Evolutionary conservation across 495 filamentous ascomycete species (phyloP).

Genomic region (Daldinia childiae): DNA sequence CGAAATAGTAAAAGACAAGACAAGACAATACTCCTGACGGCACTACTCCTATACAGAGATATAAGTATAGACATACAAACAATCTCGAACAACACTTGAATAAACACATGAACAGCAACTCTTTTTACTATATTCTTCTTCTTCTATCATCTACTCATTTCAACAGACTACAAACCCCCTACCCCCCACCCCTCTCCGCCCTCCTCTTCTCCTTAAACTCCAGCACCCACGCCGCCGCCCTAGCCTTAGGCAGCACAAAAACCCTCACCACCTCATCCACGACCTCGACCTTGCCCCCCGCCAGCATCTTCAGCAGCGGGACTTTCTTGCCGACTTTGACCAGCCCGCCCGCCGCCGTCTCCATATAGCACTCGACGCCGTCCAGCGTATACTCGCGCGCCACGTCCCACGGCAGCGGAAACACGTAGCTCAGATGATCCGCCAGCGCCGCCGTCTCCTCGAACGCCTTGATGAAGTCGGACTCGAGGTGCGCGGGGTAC

Average conservation of each 20-base stretch:
- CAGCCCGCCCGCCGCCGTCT: constrained; percentile 81
- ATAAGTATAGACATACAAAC: neutral
- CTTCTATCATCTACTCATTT: neutral
- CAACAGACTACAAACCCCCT: neutral
- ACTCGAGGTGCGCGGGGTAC: constrained; percentile 79
- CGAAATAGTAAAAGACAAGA: neutral
- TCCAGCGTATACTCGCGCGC: constrained; percentile 69
- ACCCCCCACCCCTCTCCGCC: constrained; percentile 44
- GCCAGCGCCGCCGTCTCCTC: constrained; percentile 73
- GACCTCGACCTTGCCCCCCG: constrained; percentile 82
- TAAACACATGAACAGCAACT: too few relatives aligned
- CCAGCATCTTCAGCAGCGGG: constrained; percentile 75
- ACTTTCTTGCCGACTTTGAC: constrained; percentile 91
- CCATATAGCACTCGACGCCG: constrained; percentile 88
- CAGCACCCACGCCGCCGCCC: constrained; percentile 75
- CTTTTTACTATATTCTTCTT: neutral
- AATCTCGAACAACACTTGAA: neutral
- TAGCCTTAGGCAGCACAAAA: constrained; percentile 76
- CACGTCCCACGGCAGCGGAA: constrained; percentile 84
- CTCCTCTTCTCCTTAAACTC: constrained; percentile 81
- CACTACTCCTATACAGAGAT: too few relatives aligned
- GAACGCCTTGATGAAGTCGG: constrained; percentile 89
- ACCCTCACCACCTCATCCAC: constrained; percentile 86
- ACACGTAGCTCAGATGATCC: constrained; percentile 81
- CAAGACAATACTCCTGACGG: neutral